Evolutionary conservation across 768 basidiomycete genomes (phyloP).

Genomic region (Clathrus columnatus): DNA sequence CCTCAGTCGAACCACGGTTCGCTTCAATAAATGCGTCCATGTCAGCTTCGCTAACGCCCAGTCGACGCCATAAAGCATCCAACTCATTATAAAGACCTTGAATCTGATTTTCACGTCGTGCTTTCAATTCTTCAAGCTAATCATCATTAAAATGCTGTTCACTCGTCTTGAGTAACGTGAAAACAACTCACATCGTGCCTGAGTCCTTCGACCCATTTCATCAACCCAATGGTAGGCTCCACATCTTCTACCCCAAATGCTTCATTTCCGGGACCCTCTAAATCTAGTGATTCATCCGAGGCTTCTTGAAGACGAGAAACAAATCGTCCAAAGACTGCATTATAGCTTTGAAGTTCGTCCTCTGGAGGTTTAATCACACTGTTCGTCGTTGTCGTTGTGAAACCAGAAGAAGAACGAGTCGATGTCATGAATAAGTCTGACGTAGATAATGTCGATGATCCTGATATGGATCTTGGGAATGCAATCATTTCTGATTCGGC

Average conservation of each 20-base stretch:
- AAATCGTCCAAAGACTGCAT: constrained; percentile 53
- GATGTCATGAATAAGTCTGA: constrained; percentile 1
- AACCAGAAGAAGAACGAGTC: not conserved
- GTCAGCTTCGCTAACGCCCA: constrained; percentile 69
- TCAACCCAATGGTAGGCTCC: constrained; percentile 67
- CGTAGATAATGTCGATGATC: constrained; percentile 3
- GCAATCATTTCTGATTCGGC: constrained; percentile 16
- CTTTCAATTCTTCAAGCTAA: constrained; percentile 62
- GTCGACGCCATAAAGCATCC: constrained; percentile 80
- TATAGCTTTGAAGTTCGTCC: constrained; percentile 32
- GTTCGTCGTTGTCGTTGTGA: not conserved
- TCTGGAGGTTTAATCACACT: not conserved
- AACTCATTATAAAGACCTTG: constrained; percentile 92
- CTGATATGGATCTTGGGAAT: constrained; percentile 12
- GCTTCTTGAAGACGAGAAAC: constrained; percentile 53
- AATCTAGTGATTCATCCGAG: constrained; percentile 38
- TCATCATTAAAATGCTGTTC: not conserved
- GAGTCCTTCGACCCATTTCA: constrained; percentile 59
- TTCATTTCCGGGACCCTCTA: constrained; percentile 22
- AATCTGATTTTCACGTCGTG: constrained; percentile 69
- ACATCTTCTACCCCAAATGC: constrained; percentile 61
- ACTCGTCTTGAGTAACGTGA: not conserved
- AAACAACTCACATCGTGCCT: constrained; percentile 29
- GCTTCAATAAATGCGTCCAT: constrained; percentile 91
- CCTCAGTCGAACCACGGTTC: constrained; percentile 72